Percentiles rank a stretch among this genome's conserved stretches.
These are phyloP conservation scores for Leavenworthia alabamica DNA, from an alignment of 345 rosid species.

Conservation along the genomic window DNA sequence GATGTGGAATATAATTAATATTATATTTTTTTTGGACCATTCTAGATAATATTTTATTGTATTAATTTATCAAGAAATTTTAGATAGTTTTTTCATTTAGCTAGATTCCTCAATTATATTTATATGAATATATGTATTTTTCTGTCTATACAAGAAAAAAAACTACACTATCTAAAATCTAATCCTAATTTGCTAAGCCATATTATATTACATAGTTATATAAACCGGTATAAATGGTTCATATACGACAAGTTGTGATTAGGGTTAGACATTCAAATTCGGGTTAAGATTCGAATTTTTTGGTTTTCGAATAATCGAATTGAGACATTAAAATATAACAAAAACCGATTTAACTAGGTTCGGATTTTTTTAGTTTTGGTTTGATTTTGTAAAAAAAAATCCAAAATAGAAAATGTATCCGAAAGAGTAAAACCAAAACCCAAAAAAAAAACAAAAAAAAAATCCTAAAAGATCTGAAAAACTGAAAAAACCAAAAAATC, in stretches of 20 bases:
- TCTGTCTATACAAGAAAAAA: not conserved
- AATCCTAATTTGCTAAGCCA: not conserved
- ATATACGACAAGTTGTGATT: slow-evolving; percentile 19
- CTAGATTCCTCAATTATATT: not conserved
- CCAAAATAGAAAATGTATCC: too few species aligned
- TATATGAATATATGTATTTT: not conserved
- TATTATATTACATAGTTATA: not conserved
- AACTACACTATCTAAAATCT: not conserved
- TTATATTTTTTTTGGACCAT: not conserved
- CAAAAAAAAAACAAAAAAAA: too few species aligned
- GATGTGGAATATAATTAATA: not conserved
- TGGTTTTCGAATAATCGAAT: too few species aligned
- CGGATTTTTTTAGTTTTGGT: too few species aligned
- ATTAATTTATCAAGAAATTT: not conserved
- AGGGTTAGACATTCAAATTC: too few species aligned
- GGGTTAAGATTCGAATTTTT: too few species aligned
- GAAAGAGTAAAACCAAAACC: too few species aligned
- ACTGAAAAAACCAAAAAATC: too few species aligned
- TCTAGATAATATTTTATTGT: not conserved
- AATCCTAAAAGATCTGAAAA: too few species aligned
- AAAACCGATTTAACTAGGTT: too few species aligned
- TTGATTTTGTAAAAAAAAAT: too few species aligned
- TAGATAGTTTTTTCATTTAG: not conserved
- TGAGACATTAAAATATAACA: too few species aligned
- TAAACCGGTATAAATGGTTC: not conserved